Percentiles rank a stretch among this genome's conserved stretches.
Evolutionary conservation across 2,329 filamentous ascomycete genomes (phyloP).

Genomic region (Trichophyton simii): DNA sequence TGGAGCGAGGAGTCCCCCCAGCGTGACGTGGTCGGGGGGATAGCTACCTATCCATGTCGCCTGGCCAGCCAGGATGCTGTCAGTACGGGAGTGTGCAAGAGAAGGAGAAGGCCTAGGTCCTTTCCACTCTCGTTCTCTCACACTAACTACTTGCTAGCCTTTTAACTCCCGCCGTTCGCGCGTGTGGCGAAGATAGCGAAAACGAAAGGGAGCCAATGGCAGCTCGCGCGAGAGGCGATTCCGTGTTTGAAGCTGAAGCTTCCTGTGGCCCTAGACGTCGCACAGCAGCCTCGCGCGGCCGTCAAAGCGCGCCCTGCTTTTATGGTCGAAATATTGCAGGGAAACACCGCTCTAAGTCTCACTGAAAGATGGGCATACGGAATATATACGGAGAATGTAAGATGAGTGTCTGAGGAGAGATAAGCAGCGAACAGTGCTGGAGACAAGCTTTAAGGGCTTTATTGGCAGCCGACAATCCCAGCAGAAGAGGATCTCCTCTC

Average conservation of each 20-base stretch:
- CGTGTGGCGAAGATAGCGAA: background rate
- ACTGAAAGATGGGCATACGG: no score
- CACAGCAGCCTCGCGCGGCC: background rate
- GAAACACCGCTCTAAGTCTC: no score
- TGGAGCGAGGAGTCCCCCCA: background rate
- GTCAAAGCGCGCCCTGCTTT: background rate
- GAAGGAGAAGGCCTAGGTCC: background rate
- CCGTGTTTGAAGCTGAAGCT: background rate
- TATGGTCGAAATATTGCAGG: no score
- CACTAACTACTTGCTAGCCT: background rate
- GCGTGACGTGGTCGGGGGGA: background rate
- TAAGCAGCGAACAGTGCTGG: background rate
- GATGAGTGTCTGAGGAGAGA: background rate
- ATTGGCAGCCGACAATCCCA: background rate
- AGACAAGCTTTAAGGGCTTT: background rate
- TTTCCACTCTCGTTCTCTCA: background rate
- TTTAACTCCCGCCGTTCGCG: background rate
- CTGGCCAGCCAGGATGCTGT: background rate
- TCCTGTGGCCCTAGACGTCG: background rate
- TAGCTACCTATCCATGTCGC: background rate
- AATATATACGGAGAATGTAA: no score
- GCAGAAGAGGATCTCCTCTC: background rate
- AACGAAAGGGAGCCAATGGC: background rate
- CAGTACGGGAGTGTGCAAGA: no score
- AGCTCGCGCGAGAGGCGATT: background rate